Evolutionary conservation across 129 eudicot species (phyloP).

Genomic region (Gnaphalium uliginosum): DNA sequence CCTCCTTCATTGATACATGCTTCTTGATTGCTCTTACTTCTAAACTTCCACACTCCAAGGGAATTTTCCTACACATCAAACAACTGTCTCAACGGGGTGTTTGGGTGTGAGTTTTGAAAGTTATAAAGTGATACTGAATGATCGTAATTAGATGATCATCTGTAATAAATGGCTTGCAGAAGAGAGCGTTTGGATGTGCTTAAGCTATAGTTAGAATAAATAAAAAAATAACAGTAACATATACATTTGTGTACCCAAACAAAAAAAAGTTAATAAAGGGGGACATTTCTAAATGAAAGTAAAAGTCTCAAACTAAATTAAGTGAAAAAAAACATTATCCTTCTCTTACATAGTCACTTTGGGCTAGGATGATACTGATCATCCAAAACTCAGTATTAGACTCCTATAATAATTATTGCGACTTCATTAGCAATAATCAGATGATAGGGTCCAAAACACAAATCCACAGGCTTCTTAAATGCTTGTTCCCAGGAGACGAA

Average conservation of each 20-base stretch:
- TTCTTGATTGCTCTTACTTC: constrained; percentile 66
- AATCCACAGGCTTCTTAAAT: neutral
- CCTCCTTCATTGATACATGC: constrained; percentile 53
- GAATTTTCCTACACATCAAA: constrained; percentile 36
- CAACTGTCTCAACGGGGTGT: neutral
- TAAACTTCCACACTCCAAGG: constrained; percentile 71
- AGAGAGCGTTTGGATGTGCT: neutral
- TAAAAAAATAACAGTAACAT: neutral
- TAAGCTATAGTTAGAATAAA: neutral
- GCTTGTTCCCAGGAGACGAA: neutral
- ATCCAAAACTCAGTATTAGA: neutral
- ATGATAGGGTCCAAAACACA: neutral
- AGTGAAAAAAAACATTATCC: neutral
- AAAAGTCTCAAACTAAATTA: neutral
- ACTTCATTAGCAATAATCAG: neutral
- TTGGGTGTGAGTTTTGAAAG: neutral
- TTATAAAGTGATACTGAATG: neutral
- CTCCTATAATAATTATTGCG: neutral
- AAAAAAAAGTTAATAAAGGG: neutral
- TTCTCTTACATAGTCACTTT: neutral
- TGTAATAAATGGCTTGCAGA: neutral
- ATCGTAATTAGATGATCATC: neutral
- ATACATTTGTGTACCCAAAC: too few relatives aligned
- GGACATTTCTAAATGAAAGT: neutral
- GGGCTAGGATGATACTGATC: neutral